Base-by-base conservation (phyloP, 805 yeast species). In the Pichia heedii region DNA sequence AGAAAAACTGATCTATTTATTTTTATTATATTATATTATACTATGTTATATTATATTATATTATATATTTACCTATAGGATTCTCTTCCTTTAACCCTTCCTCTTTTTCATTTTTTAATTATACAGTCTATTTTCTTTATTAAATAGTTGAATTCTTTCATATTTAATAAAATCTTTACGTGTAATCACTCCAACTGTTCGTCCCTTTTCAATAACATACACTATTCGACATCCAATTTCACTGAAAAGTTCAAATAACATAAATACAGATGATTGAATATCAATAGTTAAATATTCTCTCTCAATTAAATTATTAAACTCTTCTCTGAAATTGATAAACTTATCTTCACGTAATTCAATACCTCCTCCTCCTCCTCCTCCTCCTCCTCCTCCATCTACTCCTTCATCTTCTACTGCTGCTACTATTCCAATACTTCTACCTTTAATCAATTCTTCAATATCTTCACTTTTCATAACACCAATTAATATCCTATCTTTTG, bases 151-250 rank as follows among this genome's bases (percentile, higher is more conserved):
- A 42, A 62, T 61, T 11, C 58, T 48, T 50, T 80, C 83, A 53
- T 74, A 86, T 48, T 80, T 69, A 41, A 89, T 61, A 16, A 90
- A 68, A 56, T 89, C 97, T 55, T 93, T 93, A 45, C 89, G 71
- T 0, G 96, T 86, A 1, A 94, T 65, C n/a, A 86, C 56, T 0
- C 98, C 98, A 15, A 70, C 70, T 16, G 86, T 56, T 2, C 57
- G 48, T 2, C 89, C 93, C 26, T 71, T 62, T 10, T 76, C 70
- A 43, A 80, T 82, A 2, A 85, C 81, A 35, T 82, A 68, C 1
- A 93, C 70, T 24, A 79, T 73, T 36, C 84, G 68, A 9, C 96
- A 95, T 0, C 97, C 96, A 24, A 88, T 57, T 50, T 81, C 79
- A 46, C 76, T 73, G 58, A 93, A 90, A 21, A 87, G 62, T 30